Base-by-base conservation (phyloP, 257 asterid genomes). In the Verbascum thapsus region DNA sequence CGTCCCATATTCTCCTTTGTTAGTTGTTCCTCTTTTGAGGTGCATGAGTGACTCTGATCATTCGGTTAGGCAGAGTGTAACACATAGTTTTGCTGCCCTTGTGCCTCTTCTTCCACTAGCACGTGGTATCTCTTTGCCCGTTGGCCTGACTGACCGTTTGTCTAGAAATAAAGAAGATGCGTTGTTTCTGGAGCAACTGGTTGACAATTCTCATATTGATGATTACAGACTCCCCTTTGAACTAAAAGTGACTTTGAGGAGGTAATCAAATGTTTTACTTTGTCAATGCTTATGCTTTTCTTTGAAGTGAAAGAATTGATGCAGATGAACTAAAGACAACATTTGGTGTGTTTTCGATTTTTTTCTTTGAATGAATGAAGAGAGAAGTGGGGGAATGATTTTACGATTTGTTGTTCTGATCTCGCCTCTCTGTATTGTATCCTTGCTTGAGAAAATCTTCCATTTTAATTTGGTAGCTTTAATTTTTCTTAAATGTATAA, bases 91-190 rank as follows among this genome's bases (percentile, higher is more conserved):
- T 81, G 99, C 99, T 10, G 88, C 95, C 40, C 84, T 94, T 70
- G 97, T 94, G 61, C 99, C 99, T 58, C 90, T 87, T 76, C 90
- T 94, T 74, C 99, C 99, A 3, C 84, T 94, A 63, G 97, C 99
- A 13, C 97, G 95, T 61, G 97, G 97, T 73, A 66, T 81, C 57
- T 32, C 95, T 53, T 78, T 82, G 40, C 97, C 99, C 53, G 81
- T 72, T 81, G 90, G 92, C 41, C 78, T 90, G 75, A 72, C 88
- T 69, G 95, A 82, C 59, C 83, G 94, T 56, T 70, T 90, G 76
- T 81, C 91, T 32, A 79, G 91, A 72, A 90, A 80, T 73, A 80
- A 90, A 71, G 99, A 94, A 66, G 99, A 94, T 72, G 95, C 95
- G 30, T 80, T 83, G 68, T 94, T 94, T 70, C 79, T 94, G 78